Percentiles rank a stretch among this genome's conserved stretches.
phyloP scores from a whole-genome alignment of 2,329 filamentous ascomycete genomes.

The Exophiala dermatitidis region DNA sequence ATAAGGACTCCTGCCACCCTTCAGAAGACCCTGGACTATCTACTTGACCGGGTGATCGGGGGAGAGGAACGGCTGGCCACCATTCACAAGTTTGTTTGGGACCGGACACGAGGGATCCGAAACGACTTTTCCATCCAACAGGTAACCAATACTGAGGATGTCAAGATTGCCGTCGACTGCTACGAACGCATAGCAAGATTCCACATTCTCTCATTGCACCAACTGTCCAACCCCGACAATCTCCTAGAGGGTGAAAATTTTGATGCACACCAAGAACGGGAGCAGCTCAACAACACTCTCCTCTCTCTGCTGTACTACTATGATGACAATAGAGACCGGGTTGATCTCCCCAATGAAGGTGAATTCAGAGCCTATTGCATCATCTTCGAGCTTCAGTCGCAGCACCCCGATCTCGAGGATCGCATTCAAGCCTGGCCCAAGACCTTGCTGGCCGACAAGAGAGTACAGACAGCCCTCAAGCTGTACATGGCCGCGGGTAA shows the following conservation, averaged over 20 bases:
- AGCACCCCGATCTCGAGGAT: conserved; percentile 50
- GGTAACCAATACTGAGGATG: conserved; percentile 49
- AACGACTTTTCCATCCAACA: conserved; percentile 61
- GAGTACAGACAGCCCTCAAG: conserved; percentile 51
- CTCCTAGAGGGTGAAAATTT: conserved; percentile 46
- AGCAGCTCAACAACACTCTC: conserved; percentile 58
- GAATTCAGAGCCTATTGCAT: conserved; percentile 59
- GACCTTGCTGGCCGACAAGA: conserved; percentile 44
- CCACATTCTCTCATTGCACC: conserved; percentile 55
- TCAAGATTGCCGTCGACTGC: conserved; percentile 52
- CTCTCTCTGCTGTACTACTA: conserved; percentile 56
- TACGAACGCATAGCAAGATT: conserved; percentile 58
- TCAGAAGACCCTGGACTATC: conserved; percentile 43
- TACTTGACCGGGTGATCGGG: conserved; percentile 45
- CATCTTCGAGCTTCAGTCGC: conserved; percentile 48
- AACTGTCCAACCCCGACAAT: conserved; percentile 47
- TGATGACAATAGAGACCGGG: conserved; percentile 46
- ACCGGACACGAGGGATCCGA: conserved; percentile 56
- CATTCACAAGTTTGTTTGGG: conserved; percentile 60
- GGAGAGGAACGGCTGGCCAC: conserved; percentile 43
- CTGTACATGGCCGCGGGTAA: conserved; percentile 52
- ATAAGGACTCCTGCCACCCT: conserved; percentile 51
- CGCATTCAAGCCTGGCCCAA: conserved; percentile 51
- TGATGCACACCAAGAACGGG: conserved; percentile 53
- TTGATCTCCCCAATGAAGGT: conserved; percentile 51